phyloP scores from a whole-genome alignment of 192 early-diverging fungal genomes.

The Coemansia sp. region DNA sequence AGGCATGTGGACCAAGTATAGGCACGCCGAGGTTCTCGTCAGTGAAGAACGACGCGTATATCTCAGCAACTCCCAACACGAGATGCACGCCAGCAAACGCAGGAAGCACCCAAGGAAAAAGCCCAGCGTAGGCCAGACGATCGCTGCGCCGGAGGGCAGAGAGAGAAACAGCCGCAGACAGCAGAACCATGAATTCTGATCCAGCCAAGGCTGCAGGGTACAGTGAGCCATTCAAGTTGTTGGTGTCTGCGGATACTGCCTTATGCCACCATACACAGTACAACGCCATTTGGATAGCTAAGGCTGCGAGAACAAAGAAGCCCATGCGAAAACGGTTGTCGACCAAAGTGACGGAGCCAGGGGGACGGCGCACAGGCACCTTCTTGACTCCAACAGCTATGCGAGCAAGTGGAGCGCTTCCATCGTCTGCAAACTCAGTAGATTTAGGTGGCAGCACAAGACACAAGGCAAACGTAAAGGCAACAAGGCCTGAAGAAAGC shows the following conservation, averaged over 20 bases:
- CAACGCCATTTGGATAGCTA: background rate
- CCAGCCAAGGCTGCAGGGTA: background rate
- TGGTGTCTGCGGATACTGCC: background rate
- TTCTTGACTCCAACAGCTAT: background rate
- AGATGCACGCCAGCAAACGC: background rate
- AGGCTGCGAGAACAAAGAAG: background rate
- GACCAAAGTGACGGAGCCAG: constrained; percentile 1
- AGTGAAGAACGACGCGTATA: constrained; percentile 25
- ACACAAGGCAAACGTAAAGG: background rate
- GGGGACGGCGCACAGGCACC: constrained; percentile 8
- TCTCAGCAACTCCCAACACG: background rate
- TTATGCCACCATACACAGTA: background rate
- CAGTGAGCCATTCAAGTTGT: background rate
- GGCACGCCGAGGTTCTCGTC: constrained; percentile 6
- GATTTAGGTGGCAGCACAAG: background rate
- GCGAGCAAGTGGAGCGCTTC: background rate
- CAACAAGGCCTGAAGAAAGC: background rate
- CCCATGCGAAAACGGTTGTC: constrained; percentile 12
- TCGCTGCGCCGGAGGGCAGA: constrained; percentile 5
- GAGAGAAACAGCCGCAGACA: background rate
- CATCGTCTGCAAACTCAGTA: background rate
- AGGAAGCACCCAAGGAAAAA: constrained; percentile 12
- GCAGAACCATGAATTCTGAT: background rate
- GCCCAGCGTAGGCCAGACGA: constrained; percentile 13
- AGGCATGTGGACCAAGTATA: background rate